phyloP scores from a whole-genome alignment of 805 yeast species.

The Groenewaldozyma salmanticensis region DNA sequence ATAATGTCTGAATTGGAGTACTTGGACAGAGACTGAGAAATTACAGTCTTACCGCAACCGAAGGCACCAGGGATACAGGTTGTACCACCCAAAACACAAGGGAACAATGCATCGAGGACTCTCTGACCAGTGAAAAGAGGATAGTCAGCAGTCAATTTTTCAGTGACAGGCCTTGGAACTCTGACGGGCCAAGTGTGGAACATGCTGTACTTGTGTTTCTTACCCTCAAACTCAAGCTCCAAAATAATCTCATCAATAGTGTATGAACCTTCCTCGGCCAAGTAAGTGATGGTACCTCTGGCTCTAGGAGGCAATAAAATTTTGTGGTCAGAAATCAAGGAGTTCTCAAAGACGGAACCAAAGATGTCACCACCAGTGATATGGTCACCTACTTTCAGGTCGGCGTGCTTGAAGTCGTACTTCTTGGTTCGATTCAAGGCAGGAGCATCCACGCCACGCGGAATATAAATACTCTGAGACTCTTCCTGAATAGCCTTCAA shows the following conservation, averaged over 20 bases:
- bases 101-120: conserved; percentile 94
- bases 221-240: conserved; percentile 93
- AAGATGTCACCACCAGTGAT: conserved; percentile 97
- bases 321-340: conserved; percentile 84
- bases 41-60: conserved; percentile 98
- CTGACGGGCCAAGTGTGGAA: conserved; percentile 99
- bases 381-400: conserved; percentile 85
- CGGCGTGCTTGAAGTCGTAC: conserved; percentile 80
- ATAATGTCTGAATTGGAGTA: conserved; percentile 96
- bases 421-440: conserved; percentile 74
- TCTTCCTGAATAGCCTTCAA: conserved; percentile 81
- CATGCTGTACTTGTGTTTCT: conserved; percentile 73
- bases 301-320: conserved; percentile 96
- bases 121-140: conserved; percentile 98
- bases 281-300: conserved; percentile 87
- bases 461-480: conserved; percentile 90
- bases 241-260: conserved; percentile 80
- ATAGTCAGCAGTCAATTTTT: conserved; percentile 83
- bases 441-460: conserved; percentile 97
- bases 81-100: conserved; percentile 99
- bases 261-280: conserved; percentile 87
- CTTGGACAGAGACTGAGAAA: conserved; percentile 94
- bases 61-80: conserved; percentile 99
- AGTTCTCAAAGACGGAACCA: conserved; percentile 90
- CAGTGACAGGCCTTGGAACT: conserved; percentile 97